A percentile compares a stretch with the other conserved stretches of the same genome.
These are phyloP conservation scores for Pichia sp. DNA, from an alignment of 1,139 yeast genomes.

Conservation along the genomic window DNA sequence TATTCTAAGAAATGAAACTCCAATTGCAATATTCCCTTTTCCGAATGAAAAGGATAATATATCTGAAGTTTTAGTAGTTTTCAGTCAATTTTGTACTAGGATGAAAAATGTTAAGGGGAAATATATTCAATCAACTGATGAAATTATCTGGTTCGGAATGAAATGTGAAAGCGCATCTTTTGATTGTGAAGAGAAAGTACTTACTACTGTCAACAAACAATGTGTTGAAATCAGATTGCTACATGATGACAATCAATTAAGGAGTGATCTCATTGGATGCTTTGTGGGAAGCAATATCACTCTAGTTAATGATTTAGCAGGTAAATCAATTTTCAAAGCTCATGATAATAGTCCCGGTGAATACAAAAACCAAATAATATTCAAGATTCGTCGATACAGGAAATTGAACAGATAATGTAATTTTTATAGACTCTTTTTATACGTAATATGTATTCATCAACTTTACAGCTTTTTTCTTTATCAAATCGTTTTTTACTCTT, in stretches of 20 bases:
- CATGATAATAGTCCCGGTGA: slow-evolving; percentile 8
- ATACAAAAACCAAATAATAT: slow-evolving; percentile 9
- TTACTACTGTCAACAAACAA: slow-evolving; percentile 20
- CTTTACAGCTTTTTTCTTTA: not conserved
- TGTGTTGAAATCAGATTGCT: slow-evolving; percentile 24
- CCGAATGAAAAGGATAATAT: slow-evolving; percentile 12
- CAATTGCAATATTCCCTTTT: slow-evolving; percentile 23
- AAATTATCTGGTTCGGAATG: slow-evolving; percentile 23
- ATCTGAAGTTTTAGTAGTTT: slow-evolving; percentile 24
- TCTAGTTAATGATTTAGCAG: slow-evolving; percentile 22
- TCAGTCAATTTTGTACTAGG: slow-evolving; percentile 23
- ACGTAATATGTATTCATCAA: not conserved
- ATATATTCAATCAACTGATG: slow-evolving; percentile 21
- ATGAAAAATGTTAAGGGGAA: slow-evolving; percentile 19
- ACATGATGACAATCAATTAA: slow-evolving; percentile 15
- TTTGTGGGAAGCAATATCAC: slow-evolving; percentile 19
- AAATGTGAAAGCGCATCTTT: slow-evolving; percentile 22
- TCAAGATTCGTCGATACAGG: slow-evolving; percentile 9
- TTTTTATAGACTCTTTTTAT: not conserved
- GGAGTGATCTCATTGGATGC: slow-evolving; percentile 20
- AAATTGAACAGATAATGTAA: not conserved
- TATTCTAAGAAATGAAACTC: slow-evolving; percentile 21
- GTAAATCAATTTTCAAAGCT: slow-evolving; percentile 22
- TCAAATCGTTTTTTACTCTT: slow-evolving; percentile 1
- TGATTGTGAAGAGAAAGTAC: slow-evolving; percentile 20